phyloP scores from a whole-genome alignment of 208 protist genomes.

The Endotrypanum monterogeii region DNA sequence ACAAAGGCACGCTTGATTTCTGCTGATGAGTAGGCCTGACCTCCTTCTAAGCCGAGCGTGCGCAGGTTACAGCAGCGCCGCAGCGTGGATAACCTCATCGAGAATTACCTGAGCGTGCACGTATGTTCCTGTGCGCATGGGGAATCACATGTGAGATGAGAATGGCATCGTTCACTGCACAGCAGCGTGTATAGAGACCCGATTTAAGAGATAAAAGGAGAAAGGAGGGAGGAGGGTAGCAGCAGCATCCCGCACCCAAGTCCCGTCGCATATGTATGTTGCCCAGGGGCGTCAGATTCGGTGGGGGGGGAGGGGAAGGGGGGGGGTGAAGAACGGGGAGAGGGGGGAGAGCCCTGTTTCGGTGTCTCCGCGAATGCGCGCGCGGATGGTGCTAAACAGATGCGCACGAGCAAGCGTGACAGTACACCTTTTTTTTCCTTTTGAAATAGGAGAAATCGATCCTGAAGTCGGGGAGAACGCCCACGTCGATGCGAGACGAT shows the following conservation, averaged over 20 bases:
- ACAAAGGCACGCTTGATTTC: slow-evolving; percentile 43
- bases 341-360: no score
- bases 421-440: no score
- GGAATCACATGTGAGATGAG: neutral
- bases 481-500: no score
- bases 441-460: no score
- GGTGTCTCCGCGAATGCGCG: no score
- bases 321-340: neutral
- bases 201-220: slow-evolving; percentile 23
- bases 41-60: slow-evolving; percentile 29
- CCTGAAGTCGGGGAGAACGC: no score
- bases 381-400: no score
- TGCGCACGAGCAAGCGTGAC: no score
- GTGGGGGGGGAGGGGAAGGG: no score
- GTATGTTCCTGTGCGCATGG: neutral
- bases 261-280: no score
- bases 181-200: neutral
- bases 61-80: slow-evolving; percentile 12
- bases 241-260: neutral
- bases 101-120: neutral
- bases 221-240: neutral
- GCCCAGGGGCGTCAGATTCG: neutral
- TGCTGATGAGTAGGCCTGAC: slow-evolving; percentile 17
- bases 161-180: no score
- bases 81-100: neutral